phyloP scores from a whole-genome alignment of 352 stramenopile genomes.

The Phytopythium aichiense region DNA sequence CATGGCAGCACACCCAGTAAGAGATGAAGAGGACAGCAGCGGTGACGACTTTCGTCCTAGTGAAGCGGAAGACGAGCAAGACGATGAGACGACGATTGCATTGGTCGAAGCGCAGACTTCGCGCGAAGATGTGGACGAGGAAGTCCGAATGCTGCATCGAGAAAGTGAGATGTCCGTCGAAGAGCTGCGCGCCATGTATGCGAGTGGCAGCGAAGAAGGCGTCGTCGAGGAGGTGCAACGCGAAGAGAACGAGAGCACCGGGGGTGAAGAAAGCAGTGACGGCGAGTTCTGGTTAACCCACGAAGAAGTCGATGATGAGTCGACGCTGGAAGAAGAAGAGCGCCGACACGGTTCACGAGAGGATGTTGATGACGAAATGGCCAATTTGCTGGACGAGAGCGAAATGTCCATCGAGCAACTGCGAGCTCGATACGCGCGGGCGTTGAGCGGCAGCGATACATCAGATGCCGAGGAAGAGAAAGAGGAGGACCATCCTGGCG shows the following conservation, averaged over 20 bases:
- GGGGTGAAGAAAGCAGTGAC: conserved; percentile 14
- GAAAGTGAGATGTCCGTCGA: conserved; percentile 93
- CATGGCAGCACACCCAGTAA: conserved; percentile 1
- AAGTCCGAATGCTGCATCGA: conserved; percentile 84
- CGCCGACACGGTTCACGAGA: conserved; percentile 28
- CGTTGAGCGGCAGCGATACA: neutral
- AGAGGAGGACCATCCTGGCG: conserved; percentile 7
- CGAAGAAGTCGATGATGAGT: conserved; percentile 81
- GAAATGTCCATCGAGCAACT: conserved; percentile 92
- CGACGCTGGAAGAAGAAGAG: conserved; percentile 89
- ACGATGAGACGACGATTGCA: conserved; percentile 90
- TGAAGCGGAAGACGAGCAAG: conserved; percentile 27
- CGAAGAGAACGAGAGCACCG: conserved; percentile 5
- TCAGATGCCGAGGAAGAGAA: neutral
- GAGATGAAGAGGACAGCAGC: conserved; percentile 8
- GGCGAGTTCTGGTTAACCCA: conserved; percentile 16
- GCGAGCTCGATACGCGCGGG: conserved; percentile 34
- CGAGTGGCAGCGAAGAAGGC: conserved; percentile 8
- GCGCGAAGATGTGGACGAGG: conserved; percentile 42
- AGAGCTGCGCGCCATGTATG: conserved; percentile 50
- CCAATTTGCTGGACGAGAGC: conserved; percentile 82
- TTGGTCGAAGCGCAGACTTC: conserved; percentile 58
- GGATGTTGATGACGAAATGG: conserved; percentile 81
- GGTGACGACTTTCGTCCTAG: conserved; percentile 36
- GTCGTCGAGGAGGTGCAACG: neutral